Base-by-base conservation (phyloP, 1,139 yeast species). In the Candida neerlandica region DNA sequence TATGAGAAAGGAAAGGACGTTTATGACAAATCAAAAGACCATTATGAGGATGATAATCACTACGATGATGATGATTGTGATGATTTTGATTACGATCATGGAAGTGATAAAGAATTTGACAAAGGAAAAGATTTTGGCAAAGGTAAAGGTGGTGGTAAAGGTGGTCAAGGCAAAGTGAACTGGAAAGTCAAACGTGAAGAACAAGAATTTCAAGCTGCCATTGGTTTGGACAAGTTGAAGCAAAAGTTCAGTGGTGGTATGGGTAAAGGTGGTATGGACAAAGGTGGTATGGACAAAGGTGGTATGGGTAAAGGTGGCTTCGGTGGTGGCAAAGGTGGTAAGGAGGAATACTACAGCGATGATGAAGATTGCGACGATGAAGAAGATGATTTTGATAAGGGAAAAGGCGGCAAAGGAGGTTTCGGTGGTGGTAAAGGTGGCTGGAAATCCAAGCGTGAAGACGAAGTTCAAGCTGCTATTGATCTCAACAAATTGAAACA, bases 391-490 rank as follows among this genome's bases (percentile, higher is more conserved):
- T 41, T 37, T 7, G n/a, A 27, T 18, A 33, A 39, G 15, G 47
- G 32, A 18, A 32, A 32, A 10, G 26, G 37, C 5, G 30, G 30
- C 7, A 27, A 27, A 11, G 34, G 16, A 12, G 42, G 47, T 18
- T 51, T 48, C 2, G 34, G 11, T 6, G 32, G 29, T 27, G 46
- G 47, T n/a, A 45, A 45, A 30, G 48, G 44, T 27, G 33, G 35
- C 19, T 34, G 37, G n/a, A 45, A 40, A 21, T 23, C 21, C 11
- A 46, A 46, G 16, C 37, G 45, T 30, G 46, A 37, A 15, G 42
- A 43, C 10, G 49, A 29, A 33, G n/a, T 16, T 26, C 29, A 32
- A 14, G 46, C 40, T 43, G 41, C 46, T 10, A 19, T 39, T 40
- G 47, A 29, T 23, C 16, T 41, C 16, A 40, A 41, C 14, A 41